phyloP scores from a whole-genome alignment of 768 basidiomycete species.

The Austroboletus festivus region DNA sequence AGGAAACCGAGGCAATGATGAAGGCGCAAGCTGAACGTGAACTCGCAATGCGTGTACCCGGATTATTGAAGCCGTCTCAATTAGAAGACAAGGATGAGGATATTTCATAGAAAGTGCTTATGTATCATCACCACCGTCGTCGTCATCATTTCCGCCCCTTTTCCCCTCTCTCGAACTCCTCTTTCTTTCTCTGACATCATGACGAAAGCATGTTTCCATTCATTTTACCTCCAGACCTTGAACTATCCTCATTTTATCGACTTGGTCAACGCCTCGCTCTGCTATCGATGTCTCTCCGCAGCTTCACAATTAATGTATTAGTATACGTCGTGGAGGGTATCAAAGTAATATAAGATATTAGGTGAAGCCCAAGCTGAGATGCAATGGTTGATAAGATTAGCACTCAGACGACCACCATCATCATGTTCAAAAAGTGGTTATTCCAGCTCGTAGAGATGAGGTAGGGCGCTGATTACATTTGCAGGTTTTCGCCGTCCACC shows the following conservation, averaged over 20 bases:
- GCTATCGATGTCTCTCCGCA: slow-evolving; percentile 32
- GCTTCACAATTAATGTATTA: slow-evolving; percentile 38
- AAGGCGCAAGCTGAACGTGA: slow-evolving; percentile 83
- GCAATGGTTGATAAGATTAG: slow-evolving; percentile 12
- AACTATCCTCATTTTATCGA: slow-evolving; percentile 28
- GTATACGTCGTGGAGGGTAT: slow-evolving; percentile 31
- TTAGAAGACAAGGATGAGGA: slow-evolving; percentile 93
- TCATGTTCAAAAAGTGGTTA: slow-evolving; percentile 75
- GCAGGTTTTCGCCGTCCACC: slow-evolving; percentile 65
- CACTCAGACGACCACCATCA: slow-evolving; percentile 33
- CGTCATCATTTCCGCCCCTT: slow-evolving; percentile 17
- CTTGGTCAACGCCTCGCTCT: slow-evolving; percentile 19
- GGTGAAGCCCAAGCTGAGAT: slow-evolving; percentile 13
- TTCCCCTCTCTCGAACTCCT: slow-evolving; percentile 17
- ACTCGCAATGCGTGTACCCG: slow-evolving; percentile 92
- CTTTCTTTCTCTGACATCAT: slow-evolving; percentile 29
- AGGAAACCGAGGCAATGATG: slow-evolving; percentile 77
- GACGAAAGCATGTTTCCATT: slow-evolving; percentile 20
- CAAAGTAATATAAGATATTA: slow-evolving; percentile 28
- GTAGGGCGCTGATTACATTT: slow-evolving; percentile 7
- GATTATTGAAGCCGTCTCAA: slow-evolving; percentile 94
- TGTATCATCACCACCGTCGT: slow-evolving; percentile 26
- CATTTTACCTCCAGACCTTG: slow-evolving; percentile 20
- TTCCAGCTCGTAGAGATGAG: slow-evolving; percentile 3
- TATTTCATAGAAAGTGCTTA: slow-evolving; percentile 38